Base-by-base conservation (phyloP, 805 yeast genomes). In the Kodamaea laetipori region DNA sequence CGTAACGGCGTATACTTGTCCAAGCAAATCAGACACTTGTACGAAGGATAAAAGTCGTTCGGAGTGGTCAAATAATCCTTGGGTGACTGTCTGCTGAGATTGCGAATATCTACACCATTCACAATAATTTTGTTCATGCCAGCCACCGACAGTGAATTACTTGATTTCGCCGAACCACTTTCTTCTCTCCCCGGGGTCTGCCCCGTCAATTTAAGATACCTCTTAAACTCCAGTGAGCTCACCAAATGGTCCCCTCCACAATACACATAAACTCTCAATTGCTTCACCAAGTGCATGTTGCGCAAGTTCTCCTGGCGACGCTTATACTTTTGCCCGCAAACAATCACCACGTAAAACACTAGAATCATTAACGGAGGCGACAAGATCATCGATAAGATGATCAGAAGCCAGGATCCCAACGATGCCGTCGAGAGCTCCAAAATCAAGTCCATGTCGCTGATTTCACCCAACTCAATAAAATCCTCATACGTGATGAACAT, bases 21-120 rank as follows among this genome's bases (percentile, higher is more conserved):
- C 32, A 81, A 67, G 51, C 86, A 81, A 17, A 81, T 80, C 17
- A 79, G 76, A 54, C 86, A 81, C 57, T 78, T 81, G 48, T 67
- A 76, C 1, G 81, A 61, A 1, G 76, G 71, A 38, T 51, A 66
- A 44, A 62, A 66, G 51, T 66, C 69, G 26, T 55, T 48, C 5
- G 67, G 64, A 13, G 66, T 56, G 3, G 63, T 47, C 17, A 66
- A 40, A 5, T 62, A 50, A 8, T 24, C 38, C 9, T 33, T 38
- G 4, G 54, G 51, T 1, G 52, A 41, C n/a, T 18, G 12, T 10
- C 33, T 23, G 13, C 31, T 18, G 17, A 36, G 28, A 2, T 48
- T 45, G 36, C 57, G 50, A n/a, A 67, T 38, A 53, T 64, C 60
- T 2, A 36, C 26, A 5, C 51, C 54, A 48, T 48, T 40, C 54